phyloP scores from a whole-genome alignment of 1,284 basidiomycete genomes.

The Porodaedalea pini region DNA sequence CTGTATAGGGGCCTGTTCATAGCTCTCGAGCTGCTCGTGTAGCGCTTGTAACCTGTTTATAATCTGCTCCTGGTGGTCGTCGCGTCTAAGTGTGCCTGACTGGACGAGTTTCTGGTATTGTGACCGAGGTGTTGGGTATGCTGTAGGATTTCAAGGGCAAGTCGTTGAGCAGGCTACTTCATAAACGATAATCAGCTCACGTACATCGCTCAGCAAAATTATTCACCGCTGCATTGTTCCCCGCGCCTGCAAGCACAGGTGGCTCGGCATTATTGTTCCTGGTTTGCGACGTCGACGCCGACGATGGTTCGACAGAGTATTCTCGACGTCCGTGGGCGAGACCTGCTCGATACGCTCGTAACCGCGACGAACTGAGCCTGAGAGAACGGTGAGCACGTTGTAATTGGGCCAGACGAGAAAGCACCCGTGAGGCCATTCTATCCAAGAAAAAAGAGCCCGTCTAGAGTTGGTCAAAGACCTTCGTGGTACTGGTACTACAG shows the following conservation, averaged over 20 bases:
- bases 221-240: neutral
- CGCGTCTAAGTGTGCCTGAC: slow-evolving; percentile 68
- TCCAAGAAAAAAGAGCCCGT: neutral
- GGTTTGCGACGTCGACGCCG: neutral
- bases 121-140: slow-evolving; percentile 46
- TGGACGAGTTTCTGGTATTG: slow-evolving; percentile 77
- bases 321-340: neutral
- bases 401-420: neutral
- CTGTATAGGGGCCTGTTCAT: slow-evolving; percentile 67
- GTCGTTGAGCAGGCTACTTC: neutral
- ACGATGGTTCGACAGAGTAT: slow-evolving; percentile 13
- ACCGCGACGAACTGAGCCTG: slow-evolving; percentile 1
- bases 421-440: slow-evolving; percentile 8
- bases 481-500: no score
- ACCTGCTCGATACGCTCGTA: slow-evolving; percentile 2
- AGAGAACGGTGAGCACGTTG: slow-evolving; percentile 2
- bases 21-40: slow-evolving; percentile 69
- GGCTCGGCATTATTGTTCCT: neutral
- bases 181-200: slow-evolving; percentile 1
- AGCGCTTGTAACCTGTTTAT: slow-evolving; percentile 79
- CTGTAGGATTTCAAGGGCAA: neutral
- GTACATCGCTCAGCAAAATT: slow-evolving; percentile 4
- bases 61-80: slow-evolving; percentile 83
- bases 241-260: neutral
- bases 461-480: no score